Conservation (phyloP, 2,329 filamentous ascomycete species). For the Phialophora tarda region DNA sequence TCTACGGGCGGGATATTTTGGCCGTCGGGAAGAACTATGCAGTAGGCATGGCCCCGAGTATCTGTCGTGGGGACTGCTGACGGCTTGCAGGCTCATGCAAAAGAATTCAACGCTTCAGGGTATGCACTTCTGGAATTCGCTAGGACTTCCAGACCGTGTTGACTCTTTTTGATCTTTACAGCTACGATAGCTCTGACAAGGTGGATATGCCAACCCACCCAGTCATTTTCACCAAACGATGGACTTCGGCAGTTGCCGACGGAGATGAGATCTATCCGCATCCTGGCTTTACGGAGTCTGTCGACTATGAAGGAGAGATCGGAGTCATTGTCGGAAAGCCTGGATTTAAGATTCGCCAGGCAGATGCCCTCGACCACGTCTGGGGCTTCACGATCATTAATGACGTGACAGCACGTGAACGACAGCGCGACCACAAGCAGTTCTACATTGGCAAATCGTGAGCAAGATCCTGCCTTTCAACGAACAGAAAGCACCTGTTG, state of each 20-base stretch:
- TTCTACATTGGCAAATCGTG: slow-evolving; percentile 64
- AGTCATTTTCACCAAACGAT: slow-evolving; percentile 36
- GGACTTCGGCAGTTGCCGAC: slow-evolving; percentile 57
- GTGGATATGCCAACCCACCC: slow-evolving; percentile 56
- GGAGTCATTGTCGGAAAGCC: slow-evolving; percentile 61
- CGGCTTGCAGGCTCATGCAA: slow-evolving; percentile 55
- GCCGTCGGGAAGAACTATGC: slow-evolving; percentile 56
- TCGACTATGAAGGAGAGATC: slow-evolving; percentile 64
- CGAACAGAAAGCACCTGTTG: too few relatives aligned
- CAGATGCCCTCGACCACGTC: slow-evolving; percentile 57
- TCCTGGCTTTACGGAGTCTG: slow-evolving; percentile 54
- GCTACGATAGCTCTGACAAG: slow-evolving; percentile 63
- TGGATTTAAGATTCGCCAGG: slow-evolving; percentile 52
- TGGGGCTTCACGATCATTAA: slow-evolving; percentile 65
- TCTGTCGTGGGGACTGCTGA: neutral
- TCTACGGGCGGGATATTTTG: slow-evolving; percentile 36
- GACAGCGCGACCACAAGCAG: slow-evolving; percentile 65
- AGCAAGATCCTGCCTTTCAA: neutral
- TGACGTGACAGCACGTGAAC: slow-evolving; percentile 61
- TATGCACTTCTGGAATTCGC: slow-evolving; percentile 48
- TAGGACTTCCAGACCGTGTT: neutral
- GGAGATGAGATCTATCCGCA: slow-evolving; percentile 56
- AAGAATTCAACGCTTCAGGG: slow-evolving; percentile 62
- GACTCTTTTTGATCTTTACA: slow-evolving; percentile 42
- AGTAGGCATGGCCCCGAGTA: slow-evolving; percentile 48